A percentile compares a stretch with the other conserved stretches of the same genome.
These are phyloP conservation scores for Angomonas ambiguus DNA, from an alignment of 208 protist genomes.

Conservation along the genomic window DNA sequence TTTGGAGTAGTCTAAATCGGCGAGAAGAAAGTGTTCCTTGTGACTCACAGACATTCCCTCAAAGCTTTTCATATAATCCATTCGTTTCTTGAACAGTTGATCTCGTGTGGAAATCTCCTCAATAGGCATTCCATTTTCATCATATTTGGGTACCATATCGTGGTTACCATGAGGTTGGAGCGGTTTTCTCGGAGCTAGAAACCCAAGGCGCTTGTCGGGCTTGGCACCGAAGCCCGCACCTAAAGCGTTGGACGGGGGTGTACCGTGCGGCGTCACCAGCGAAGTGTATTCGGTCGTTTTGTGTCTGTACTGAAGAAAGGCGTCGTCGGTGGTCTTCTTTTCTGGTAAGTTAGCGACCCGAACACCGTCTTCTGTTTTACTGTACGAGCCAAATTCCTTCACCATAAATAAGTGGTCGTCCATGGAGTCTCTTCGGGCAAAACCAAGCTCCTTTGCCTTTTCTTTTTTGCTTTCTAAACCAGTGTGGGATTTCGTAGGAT, in stretches of 20 bases:
- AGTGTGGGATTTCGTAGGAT: not conserved
- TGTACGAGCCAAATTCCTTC: slow-evolving; percentile 16
- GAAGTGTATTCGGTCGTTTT: slow-evolving; percentile 81
- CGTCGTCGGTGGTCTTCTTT: slow-evolving; percentile 34
- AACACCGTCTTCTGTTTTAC: slow-evolving; percentile 28
- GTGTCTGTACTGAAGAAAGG: slow-evolving; percentile 70
- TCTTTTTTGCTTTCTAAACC: slow-evolving; percentile 15
- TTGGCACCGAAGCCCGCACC: slow-evolving; percentile 78
- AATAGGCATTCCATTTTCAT: slow-evolving; percentile 59
- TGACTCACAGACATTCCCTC: slow-evolving; percentile 74
- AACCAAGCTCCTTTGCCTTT: slow-evolving; percentile 31
- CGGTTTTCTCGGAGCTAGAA: slow-evolving; percentile 58
- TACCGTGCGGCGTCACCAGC: slow-evolving; percentile 58
- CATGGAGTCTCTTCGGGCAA: slow-evolving; percentile 33
- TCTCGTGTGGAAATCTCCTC: slow-evolving; percentile 56
- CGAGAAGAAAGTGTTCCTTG: slow-evolving; percentile 84
- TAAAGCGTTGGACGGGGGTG: slow-evolving; percentile 38
- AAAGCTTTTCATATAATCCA: slow-evolving; percentile 79
- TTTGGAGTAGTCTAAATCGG: slow-evolving; percentile 84
- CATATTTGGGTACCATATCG: slow-evolving; percentile 58
- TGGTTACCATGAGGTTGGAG: slow-evolving; percentile 53
- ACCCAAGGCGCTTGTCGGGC: slow-evolving; percentile 80
- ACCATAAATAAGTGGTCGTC: slow-evolving; percentile 42
- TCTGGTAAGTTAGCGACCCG: slow-evolving; percentile 62
- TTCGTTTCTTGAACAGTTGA: slow-evolving; percentile 58